Evolutionary conservation across 2,329 filamentous ascomycete species (phyloP).

Genomic region (Penicillium sp.): DNA sequence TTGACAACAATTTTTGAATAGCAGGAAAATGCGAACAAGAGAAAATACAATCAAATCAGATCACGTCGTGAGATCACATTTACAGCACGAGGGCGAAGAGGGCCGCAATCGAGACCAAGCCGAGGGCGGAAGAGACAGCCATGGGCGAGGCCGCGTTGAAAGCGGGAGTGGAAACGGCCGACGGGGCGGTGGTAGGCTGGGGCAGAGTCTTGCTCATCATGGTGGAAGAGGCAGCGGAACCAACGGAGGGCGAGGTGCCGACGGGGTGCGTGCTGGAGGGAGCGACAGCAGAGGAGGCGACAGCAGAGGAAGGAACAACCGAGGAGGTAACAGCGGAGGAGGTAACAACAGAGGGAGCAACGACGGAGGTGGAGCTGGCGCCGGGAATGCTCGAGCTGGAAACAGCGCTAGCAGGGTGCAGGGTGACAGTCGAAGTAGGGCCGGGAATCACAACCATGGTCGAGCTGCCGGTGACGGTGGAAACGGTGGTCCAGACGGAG

Average conservation of each 20-base stretch:
- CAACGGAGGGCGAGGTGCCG: constrained; percentile 16
- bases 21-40: not conserved
- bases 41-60: not conserved
- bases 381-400: too few relatives aligned
- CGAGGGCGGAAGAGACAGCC: constrained; percentile 9
- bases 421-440: too few relatives aligned
- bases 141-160: constrained; percentile 15
- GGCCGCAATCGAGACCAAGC: constrained; percentile 11
- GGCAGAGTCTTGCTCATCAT: constrained; percentile 9
- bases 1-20: not conserved
- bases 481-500: too few relatives aligned
- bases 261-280: constrained; percentile 26
- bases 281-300: constrained; percentile 26
- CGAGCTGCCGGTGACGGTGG: too few relatives aligned
- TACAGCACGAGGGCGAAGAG: constrained; percentile 13
- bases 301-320: not conserved
- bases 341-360: not conserved
- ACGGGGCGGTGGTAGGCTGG: constrained; percentile 1
- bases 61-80: not conserved
- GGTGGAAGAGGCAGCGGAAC: constrained; percentile 18
- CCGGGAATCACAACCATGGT: too few relatives aligned
- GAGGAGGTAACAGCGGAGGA: not conserved
- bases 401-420: too few relatives aligned
- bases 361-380: not conserved
- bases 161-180: constrained; percentile 7